Evolutionary conservation across 768 basidiomycete species (phyloP).

Genomic region (Mycena latifolia): DNA sequence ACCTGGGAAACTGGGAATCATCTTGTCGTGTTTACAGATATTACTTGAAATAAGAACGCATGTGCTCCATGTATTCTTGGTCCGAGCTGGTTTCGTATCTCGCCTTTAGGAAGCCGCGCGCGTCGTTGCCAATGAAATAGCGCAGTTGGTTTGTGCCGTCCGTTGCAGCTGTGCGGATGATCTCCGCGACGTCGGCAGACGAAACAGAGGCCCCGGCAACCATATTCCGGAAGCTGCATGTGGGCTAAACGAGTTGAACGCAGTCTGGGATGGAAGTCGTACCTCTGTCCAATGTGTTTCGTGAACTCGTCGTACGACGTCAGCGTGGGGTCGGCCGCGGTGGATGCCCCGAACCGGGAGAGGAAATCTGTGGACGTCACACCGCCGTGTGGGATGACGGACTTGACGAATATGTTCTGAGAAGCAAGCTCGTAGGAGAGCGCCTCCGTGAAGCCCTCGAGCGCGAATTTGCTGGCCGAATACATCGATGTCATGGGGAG

Average conservation of each 20-base stretch:
- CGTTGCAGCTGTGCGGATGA: slow-evolving; percentile 37
- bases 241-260: background rate
- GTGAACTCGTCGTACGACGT: slow-evolving; percentile 30
- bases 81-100: slow-evolving; percentile 36
- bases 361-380: slow-evolving; percentile 33
- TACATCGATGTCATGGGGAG: slow-evolving; percentile 38
- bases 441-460: slow-evolving; percentile 42
- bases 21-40: background rate
- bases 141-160: slow-evolving; percentile 38
- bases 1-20: background rate
- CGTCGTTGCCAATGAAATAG: slow-evolving; percentile 39
- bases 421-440: slow-evolving; percentile 38
- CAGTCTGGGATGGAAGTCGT: background rate
- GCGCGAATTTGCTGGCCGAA: slow-evolving; percentile 39
- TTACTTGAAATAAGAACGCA: slow-evolving; percentile 36
- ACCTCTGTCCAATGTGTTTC: slow-evolving; percentile 28
- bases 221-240: slow-evolving; percentile 33
- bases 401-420: slow-evolving; percentile 40
- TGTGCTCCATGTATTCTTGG: slow-evolving; percentile 37
- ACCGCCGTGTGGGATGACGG: slow-evolving; percentile 38
- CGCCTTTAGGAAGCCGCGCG: slow-evolving; percentile 38
- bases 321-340: slow-evolving; percentile 21
- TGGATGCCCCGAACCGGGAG: slow-evolving; percentile 25
- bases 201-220: slow-evolving; percentile 25
- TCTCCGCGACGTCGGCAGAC: slow-evolving; percentile 38